These are phyloP conservation scores for Aspergillus fumigatiaffinis DNA, from an alignment of 2,329 filamentous ascomycete genomes.

Conservation along the genomic window DNA sequence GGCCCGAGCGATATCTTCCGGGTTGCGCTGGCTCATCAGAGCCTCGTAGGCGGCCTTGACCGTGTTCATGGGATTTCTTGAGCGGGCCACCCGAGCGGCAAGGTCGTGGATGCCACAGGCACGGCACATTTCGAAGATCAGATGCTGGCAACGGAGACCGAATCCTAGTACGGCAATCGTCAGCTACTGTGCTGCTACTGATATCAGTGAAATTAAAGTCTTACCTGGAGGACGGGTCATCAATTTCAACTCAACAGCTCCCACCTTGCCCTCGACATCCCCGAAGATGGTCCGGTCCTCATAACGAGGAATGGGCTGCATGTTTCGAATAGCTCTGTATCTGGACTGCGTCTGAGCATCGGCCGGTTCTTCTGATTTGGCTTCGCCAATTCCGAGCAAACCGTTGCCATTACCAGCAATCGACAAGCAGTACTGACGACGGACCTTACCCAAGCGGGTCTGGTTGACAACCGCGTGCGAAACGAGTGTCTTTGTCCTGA, in stretches of 20 bases:
- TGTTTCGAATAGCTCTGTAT: constrained; percentile 80
- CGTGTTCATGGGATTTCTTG: constrained; percentile 95
- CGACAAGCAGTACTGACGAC: constrained; percentile 68
- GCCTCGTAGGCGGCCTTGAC: constrained; percentile 88
- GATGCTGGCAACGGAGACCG: constrained; percentile 82
- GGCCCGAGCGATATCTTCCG: constrained; percentile 83
- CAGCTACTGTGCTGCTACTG: constrained; percentile 4
- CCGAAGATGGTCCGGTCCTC: constrained; percentile 91
- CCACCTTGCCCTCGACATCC: constrained; percentile 76
- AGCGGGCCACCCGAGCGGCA: constrained; percentile 74
- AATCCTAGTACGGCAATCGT: constrained; percentile 61
- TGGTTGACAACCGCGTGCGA: constrained; percentile 77
- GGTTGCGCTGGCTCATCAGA: constrained; percentile 75
- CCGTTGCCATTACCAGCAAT: constrained; percentile 86
- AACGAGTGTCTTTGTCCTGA: constrained; percentile 71
- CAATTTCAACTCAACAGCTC: constrained; percentile 79
- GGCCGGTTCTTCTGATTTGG: constrained; percentile 72
- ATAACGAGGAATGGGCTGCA: constrained; percentile 87
- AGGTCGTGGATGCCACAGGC: constrained; percentile 84
- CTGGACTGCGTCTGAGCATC: constrained; percentile 69
- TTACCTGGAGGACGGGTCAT: constrained; percentile 82
- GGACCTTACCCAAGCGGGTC: constrained; percentile 92
- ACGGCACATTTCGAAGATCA: constrained; percentile 92
- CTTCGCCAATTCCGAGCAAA: constrained; percentile 81
- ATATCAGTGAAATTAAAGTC: constrained; percentile 25